Conservation (phyloP, 2,329 filamentous ascomycete species). For the Achaetomium macrosporum region DNA sequence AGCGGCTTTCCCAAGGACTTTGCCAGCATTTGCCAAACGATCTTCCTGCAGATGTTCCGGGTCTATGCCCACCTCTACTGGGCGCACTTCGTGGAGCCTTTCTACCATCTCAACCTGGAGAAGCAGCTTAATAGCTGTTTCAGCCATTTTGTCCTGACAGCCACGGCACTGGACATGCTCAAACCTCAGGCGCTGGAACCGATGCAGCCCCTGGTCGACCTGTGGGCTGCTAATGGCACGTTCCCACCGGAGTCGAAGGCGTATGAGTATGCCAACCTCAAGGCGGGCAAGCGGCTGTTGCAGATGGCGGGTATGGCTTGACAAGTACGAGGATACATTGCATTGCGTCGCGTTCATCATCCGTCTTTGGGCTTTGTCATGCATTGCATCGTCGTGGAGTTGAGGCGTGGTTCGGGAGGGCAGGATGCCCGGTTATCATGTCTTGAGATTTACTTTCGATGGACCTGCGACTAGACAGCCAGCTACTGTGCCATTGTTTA, state of each 20-base stretch:
- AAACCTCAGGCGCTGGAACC: conserved; percentile 74
- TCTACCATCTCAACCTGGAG: conserved; percentile 63
- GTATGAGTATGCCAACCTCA: conserved; percentile 45
- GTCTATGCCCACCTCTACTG: conserved; percentile 89
- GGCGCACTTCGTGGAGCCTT: conserved; percentile 69
- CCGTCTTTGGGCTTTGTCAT: not conserved
- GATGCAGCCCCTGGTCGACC: conserved; percentile 74
- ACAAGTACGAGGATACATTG: not conserved
- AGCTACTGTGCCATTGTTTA: too few relatives aligned
- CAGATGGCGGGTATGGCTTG: conserved; percentile 27
- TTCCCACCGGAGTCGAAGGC: conserved; percentile 59
- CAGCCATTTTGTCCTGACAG: conserved; percentile 63
- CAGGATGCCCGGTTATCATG: not conserved
- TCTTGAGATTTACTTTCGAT: not conserved
- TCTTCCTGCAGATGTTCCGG: conserved; percentile 85
- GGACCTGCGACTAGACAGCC: not conserved
- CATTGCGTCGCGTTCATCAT: not conserved
- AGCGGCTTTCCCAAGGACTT: conserved; percentile 77
- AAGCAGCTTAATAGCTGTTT: conserved; percentile 69
- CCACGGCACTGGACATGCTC: conserved; percentile 63
- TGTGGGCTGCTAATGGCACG: conserved; percentile 71
- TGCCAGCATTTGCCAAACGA: conserved; percentile 70
- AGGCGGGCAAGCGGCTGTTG: conserved; percentile 39
- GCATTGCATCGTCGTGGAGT: conserved; percentile 19
- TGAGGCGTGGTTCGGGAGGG: conserved; percentile 3